These are phyloP conservation scores for Hortiboletus flavorubellus DNA, from an alignment of 768 basidiomycete genomes.

Conservation along the genomic window DNA sequence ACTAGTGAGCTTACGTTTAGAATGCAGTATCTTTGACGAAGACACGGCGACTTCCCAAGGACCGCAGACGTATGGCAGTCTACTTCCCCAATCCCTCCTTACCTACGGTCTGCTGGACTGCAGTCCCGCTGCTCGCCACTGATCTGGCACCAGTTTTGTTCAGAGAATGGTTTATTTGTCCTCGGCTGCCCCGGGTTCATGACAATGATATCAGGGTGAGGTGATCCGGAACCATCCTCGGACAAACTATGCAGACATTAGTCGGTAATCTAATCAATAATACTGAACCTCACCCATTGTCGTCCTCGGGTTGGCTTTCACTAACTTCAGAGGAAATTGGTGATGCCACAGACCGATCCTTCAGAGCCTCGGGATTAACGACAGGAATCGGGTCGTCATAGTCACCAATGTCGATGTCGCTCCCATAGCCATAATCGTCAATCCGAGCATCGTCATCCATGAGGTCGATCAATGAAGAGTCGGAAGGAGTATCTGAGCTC, in stretches of 20 bases:
- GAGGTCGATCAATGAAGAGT: slow-evolving; percentile 16
- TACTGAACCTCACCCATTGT: not conserved
- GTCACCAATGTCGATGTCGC: slow-evolving; percentile 37
- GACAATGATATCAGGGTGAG: slow-evolving; percentile 10
- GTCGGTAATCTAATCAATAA: not conserved
- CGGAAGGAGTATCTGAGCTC: slow-evolving; percentile 11
- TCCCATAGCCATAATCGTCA: slow-evolving; percentile 30
- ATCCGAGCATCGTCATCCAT: slow-evolving; percentile 1
- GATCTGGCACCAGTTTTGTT: not conserved
- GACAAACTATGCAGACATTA: slow-evolving; percentile 10
- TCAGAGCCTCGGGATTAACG: not conserved
- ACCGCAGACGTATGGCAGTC: not conserved
- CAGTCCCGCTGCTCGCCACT: slow-evolving; percentile 5
- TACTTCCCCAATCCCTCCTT: not conserved
- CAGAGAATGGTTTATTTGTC: not conserved
- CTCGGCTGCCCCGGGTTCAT: slow-evolving; percentile 6
- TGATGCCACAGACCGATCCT: not conserved
- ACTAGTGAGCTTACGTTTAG: slow-evolving; percentile 15
- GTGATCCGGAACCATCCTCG: slow-evolving; percentile 5
- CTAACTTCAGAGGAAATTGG: not conserved
- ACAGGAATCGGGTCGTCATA: slow-evolving; percentile 3
- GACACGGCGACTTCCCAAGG: slow-evolving; percentile 17
- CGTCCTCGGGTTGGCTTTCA: not conserved
- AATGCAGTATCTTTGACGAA: slow-evolving; percentile 27
- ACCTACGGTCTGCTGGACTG: not conserved